phyloP scores from a whole-genome alignment of 2,329 filamentous ascomycete species.

The Scedosporium dehoogii region DNA sequence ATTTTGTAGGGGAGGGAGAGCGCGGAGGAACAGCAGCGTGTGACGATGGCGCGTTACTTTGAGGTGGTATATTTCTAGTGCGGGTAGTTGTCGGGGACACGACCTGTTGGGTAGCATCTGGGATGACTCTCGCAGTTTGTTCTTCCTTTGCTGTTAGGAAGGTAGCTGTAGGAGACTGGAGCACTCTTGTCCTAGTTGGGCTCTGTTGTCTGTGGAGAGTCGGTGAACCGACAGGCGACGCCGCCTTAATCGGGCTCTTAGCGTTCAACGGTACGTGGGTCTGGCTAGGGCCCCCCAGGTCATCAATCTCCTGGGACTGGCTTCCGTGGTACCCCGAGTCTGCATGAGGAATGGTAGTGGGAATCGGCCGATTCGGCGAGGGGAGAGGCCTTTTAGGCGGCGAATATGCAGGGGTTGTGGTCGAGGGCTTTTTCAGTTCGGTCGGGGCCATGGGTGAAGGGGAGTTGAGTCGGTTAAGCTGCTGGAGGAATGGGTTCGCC shows the following conservation, averaged over 20 bases:
- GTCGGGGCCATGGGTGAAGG: slow-evolving; percentile 33
- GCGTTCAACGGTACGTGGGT: background rate
- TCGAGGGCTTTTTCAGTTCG: slow-evolving; percentile 1
- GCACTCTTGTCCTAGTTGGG: slow-evolving; percentile 17
- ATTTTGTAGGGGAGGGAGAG: slow-evolving; percentile 14
- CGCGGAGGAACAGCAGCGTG: slow-evolving; percentile 4
- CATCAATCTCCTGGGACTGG: slow-evolving; percentile 23
- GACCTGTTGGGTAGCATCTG: slow-evolving; percentile 9
- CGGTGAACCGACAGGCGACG: background rate
- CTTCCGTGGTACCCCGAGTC: slow-evolving; percentile 69
- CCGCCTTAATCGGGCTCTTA: background rate
- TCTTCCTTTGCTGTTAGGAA: slow-evolving; percentile 36
- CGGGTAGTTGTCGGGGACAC: slow-evolving; percentile 9
- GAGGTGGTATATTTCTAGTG: slow-evolving; percentile 9
- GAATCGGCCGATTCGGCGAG: slow-evolving; percentile 11
- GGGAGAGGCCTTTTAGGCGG: slow-evolving; percentile 10
- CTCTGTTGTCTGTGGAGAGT: slow-evolving; percentile 8
- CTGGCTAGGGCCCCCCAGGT: background rate
- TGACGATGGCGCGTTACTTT: slow-evolving; percentile 1
- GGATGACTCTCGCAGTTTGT: slow-evolving; percentile 21
- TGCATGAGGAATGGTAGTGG: slow-evolving; percentile 19
- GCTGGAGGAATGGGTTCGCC: slow-evolving; percentile 43
- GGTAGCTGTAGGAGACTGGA: slow-evolving; percentile 24
- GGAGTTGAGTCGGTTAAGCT: slow-evolving; percentile 38
- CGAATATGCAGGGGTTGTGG: slow-evolving; percentile 5